These are phyloP conservation scores for Capsicum baccatum DNA, from an alignment of 257 asterid genomes.

Conservation along the genomic window DNA sequence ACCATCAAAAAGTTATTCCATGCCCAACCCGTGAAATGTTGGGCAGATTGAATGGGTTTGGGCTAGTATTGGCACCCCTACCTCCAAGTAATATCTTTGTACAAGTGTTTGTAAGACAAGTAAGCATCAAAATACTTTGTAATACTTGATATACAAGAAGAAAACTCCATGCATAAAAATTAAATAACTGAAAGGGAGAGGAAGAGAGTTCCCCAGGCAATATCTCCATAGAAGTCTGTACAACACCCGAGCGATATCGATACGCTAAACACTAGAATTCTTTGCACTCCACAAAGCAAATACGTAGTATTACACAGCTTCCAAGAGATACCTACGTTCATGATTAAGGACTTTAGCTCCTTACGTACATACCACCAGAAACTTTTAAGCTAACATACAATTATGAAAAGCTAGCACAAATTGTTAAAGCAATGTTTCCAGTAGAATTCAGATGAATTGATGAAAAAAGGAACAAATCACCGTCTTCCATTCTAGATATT, in stretches of 20 bases:
- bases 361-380: neutral
- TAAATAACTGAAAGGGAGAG: neutral
- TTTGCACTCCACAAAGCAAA: neutral
- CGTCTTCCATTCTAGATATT: neutral
- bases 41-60: neutral
- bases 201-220: neutral
- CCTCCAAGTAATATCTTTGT: neutral
- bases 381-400: neutral
- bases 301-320: neutral
- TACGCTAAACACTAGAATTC: neutral
- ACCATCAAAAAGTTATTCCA: neutral
- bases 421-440: neutral
- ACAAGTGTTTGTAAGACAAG: conserved; percentile 6
- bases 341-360: neutral
- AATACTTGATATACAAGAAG: neutral
- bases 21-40: neutral
- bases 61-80: neutral
- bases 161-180: conserved; percentile 3
- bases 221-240: neutral
- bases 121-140: neutral
- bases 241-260: neutral
- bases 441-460: neutral
- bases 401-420: neutral
- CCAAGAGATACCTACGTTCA: neutral
- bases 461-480: neutral